Evolutionary conservation across 2,329 filamentous ascomycete genomes (phyloP).

Genomic region (Diplodia mutila): DNA sequence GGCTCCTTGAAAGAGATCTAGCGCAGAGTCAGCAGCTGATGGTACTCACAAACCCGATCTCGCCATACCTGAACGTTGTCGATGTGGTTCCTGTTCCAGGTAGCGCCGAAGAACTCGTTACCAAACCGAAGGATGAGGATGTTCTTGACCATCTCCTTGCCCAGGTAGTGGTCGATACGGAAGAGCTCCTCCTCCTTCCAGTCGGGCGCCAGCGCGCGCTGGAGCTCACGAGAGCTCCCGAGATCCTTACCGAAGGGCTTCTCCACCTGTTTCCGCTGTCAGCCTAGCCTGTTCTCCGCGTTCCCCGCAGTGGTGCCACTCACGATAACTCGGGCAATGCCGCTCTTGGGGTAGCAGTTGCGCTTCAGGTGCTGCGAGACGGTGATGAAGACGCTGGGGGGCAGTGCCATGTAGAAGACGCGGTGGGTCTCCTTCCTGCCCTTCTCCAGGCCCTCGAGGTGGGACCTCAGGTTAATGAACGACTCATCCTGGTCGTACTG

Average conservation of each 20-base stretch:
- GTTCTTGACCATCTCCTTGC: conserved; percentile 99
- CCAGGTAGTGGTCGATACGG: conserved; percentile 98
- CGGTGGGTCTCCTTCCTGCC: conserved; percentile 82
- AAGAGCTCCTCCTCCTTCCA: conserved; percentile 99
- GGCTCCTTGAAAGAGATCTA: conserved; percentile 98
- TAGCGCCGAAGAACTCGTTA: conserved; percentile 97
- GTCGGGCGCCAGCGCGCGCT: conserved; percentile 92
- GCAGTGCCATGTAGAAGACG: conserved; percentile 98
- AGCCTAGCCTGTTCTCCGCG: conserved; percentile 18
- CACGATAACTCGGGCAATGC: conserved; percentile 93
- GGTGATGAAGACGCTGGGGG: conserved; percentile 95
- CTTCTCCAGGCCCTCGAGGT: conserved; percentile 83
- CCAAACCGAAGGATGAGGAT: conserved; percentile 97
- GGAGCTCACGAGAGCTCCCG: conserved; percentile 88
- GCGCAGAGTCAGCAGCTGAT: not conserved
- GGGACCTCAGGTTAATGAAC: conserved; percentile 81
- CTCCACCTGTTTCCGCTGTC: conserved; percentile 70
- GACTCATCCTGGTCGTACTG: conserved; percentile 98
- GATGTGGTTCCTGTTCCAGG: conserved; percentile 99
- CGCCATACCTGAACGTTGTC: conserved; percentile 73
- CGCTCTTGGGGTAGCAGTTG: conserved; percentile 91
- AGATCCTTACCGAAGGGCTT: conserved; percentile 99
- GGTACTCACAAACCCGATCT: not conserved
- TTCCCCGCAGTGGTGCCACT: conserved; percentile 37
- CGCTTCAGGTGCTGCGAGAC: conserved; percentile 97